Conservation (phyloP, 495 filamentous ascomycete species). For the Daldinia decipiens region DNA sequence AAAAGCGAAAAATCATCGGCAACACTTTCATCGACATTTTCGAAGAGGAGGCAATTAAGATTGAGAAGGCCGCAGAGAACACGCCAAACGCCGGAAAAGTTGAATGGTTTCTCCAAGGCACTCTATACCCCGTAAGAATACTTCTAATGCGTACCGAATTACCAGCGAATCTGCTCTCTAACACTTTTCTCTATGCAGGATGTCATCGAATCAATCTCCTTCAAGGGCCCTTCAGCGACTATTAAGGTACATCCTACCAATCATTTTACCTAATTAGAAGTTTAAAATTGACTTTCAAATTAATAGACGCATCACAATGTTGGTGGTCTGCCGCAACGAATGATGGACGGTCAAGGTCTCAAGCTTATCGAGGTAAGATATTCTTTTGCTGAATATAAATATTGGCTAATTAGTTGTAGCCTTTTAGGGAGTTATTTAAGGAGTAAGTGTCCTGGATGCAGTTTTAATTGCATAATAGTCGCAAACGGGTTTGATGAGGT, state of each 20-base stretch:
- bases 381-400: no score
- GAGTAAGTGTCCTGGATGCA: conserved; percentile 25
- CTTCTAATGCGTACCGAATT: not conserved
- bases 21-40: conserved; percentile 88
- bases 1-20: conserved; percentile 95
- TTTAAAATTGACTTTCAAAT: conserved; percentile 3
- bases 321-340: conserved; percentile 71
- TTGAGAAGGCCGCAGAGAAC: conserved; percentile 72
- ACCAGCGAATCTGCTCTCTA: not conserved
- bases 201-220: conserved; percentile 83
- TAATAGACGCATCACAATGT: conserved; percentile 81
- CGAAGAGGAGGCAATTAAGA: conserved; percentile 79
- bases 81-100: conserved; percentile 72
- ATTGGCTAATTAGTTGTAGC: conserved; percentile 9
- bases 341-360: conserved; percentile 66
- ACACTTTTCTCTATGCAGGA: conserved; percentile 58
- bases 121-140: conserved; percentile 68
- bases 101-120: conserved; percentile 86
- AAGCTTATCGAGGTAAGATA: conserved; percentile 70
- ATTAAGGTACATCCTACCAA: conserved; percentile 67
- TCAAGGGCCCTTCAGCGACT: conserved; percentile 82
- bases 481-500: not conserved
- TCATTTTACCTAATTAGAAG: not conserved
- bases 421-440: conserved; percentile 40
- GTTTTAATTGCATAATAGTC: not conserved